Evolutionary conservation across 2,329 filamentous ascomycete genomes (phyloP).

Genomic region (Talaromyces sp.): DNA sequence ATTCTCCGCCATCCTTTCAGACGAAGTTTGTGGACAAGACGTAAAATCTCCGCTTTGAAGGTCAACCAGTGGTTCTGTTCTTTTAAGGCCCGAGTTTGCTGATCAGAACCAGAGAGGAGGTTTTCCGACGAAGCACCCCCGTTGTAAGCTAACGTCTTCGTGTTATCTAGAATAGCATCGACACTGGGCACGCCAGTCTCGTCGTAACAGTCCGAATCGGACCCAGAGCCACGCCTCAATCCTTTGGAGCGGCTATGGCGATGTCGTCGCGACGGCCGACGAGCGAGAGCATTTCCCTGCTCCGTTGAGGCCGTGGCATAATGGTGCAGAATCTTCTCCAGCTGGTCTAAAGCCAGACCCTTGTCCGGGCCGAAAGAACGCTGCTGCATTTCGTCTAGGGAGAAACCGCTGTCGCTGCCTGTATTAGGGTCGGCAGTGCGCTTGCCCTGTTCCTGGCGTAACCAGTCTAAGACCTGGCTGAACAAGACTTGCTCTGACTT

Average conservation of each 20-base stretch:
- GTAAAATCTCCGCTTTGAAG: conserved; percentile 90
- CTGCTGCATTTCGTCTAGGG: conserved; percentile 15
- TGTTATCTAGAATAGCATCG: conserved; percentile 81
- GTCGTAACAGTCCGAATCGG: conserved; percentile 82
- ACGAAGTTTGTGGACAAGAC: conserved; percentile 78
- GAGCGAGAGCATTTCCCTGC: conserved; percentile 16
- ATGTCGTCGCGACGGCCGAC: conserved; percentile 17
- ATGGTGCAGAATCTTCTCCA: conserved; percentile 63
- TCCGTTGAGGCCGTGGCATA: conserved; percentile 31
- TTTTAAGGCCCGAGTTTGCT: conserved; percentile 51
- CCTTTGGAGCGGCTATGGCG: conserved; percentile 30
- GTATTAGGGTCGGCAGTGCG: conserved; percentile 46
- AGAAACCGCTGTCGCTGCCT: conserved; percentile 21
- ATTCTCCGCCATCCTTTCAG: conserved; percentile 90
- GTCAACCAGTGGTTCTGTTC: conserved; percentile 71
- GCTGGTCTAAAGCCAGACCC: conserved; percentile 67
- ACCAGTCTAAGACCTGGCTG: conserved; percentile 73
- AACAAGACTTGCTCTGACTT: conserved; percentile 44
- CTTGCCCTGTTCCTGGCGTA: conserved; percentile 70
- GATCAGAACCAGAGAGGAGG: conserved; percentile 38
- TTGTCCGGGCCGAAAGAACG: conserved; percentile 62
- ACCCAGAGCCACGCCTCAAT: conserved; percentile 51
- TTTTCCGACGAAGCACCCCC: conserved; percentile 42
- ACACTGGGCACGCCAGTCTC: conserved; percentile 78
- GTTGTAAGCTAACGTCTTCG: conserved; percentile 74